phyloP scores from a whole-genome alignment of 169 alveolate genomes.

The Blepharisma undulans region DNA sequence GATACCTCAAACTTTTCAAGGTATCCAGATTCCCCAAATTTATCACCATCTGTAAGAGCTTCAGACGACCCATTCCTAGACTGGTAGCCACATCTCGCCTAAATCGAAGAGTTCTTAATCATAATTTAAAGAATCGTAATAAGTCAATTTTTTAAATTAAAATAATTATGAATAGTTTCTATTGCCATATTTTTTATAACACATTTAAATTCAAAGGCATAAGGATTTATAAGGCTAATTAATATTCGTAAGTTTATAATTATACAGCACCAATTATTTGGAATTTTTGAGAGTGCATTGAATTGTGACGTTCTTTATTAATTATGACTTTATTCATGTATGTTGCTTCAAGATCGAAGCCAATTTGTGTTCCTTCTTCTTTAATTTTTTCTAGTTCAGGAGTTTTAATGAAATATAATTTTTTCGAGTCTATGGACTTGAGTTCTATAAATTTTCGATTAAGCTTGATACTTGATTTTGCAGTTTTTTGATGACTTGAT shows the following conservation, averaged over 20 bases:
- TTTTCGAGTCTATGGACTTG: neutral
- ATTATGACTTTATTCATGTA: neutral
- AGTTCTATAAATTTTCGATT: neutral
- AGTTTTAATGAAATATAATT: neutral
- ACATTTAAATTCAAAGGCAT: neutral
- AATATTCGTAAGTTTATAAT: neutral
- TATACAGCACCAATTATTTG: neutral
- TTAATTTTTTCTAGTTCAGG: neutral
- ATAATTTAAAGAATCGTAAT: neutral
- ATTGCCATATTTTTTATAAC: too few relatives aligned
- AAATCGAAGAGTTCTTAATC: neutral
- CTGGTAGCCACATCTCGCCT: constrained; percentile 56
- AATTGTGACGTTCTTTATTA: neutral
- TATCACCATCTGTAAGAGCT: constrained; percentile 63
- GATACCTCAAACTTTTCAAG: constrained; percentile 68
- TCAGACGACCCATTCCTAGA: constrained; percentile 78
- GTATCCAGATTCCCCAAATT: constrained; percentile 71
- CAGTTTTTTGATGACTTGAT: neutral
- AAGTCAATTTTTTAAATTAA: too few relatives aligned
- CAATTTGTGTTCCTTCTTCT: neutral
- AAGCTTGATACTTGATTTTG: neutral
- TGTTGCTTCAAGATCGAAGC: neutral
- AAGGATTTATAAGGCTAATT: neutral
- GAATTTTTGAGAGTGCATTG: neutral
- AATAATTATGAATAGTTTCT: neutral